phyloP scores from a whole-genome alignment of 2,329 filamentous ascomycete genomes.

The Paracoccidioides brasiliensis region DNA sequence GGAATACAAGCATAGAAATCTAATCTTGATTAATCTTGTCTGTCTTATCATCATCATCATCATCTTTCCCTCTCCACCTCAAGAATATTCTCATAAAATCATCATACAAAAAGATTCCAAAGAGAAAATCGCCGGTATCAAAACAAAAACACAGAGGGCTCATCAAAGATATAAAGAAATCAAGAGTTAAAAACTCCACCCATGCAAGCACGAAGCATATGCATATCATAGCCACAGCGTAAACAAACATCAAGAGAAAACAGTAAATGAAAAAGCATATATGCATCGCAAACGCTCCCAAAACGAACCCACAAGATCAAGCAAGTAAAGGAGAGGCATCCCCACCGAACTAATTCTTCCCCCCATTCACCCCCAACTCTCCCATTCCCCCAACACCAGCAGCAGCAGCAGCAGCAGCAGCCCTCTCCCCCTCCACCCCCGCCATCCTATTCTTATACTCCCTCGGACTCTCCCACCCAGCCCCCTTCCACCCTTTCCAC shows the following conservation, averaged over 20 bases:
- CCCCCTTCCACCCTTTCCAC: constrained; percentile 50
- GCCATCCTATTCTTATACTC: constrained; percentile 62
- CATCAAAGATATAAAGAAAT: not conserved
- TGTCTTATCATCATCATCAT: too few relatives aligned
- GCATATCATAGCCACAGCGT: not conserved
- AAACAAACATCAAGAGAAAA: not conserved
- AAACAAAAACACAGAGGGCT: too few relatives aligned
- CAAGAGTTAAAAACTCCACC: not conserved
- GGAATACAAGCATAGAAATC: not conserved
- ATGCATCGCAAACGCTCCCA: not conserved
- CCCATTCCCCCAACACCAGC: not conserved
- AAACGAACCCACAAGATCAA: not conserved
- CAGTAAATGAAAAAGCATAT: not conserved
- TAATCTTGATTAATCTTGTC: too few relatives aligned
- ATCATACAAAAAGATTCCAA: too few relatives aligned
- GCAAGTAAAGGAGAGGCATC: not conserved
- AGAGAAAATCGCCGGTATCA: too few relatives aligned
- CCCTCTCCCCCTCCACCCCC: constrained; percentile 26
- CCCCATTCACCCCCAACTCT: not conserved
- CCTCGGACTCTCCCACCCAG: constrained; percentile 65
- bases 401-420: constrained; percentile 10
- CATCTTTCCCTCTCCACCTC: not conserved
- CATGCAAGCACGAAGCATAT: not conserved
- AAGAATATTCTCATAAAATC: not conserved
- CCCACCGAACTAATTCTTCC: not conserved